Conservation (phyloP, 73 alveolate species). For the Tetrahymena thermophila region DNA sequence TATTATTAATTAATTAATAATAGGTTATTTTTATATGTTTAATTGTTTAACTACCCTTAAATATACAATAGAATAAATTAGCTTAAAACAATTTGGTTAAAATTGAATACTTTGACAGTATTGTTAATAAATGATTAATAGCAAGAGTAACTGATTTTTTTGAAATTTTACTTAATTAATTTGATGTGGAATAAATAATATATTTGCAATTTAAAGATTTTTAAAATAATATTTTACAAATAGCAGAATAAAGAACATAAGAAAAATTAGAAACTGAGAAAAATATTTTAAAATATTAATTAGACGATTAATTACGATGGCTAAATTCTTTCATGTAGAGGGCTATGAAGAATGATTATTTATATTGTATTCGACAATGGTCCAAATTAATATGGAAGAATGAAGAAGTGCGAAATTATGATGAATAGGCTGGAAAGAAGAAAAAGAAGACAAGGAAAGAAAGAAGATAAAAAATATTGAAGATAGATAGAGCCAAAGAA, state of each 20-base stretch:
- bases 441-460: not conserved
- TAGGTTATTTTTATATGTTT: too few species aligned
- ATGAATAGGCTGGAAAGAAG: not conserved
- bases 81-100: too few species aligned
- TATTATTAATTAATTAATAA: too few species aligned
- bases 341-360: not conserved
- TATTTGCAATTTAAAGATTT: not conserved
- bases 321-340: not conserved
- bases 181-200: not conserved
- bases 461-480: not conserved
- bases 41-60: too few species aligned
- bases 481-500: conserved; percentile 2
- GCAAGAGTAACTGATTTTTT: not conserved
- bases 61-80: too few species aligned
- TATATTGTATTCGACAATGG: not conserved
- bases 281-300: too few species aligned
- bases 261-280: not conserved
- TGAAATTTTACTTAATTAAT: not conserved
- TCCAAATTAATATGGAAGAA: not conserved
- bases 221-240: too few species aligned
- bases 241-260: not conserved
- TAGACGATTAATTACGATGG: not conserved
- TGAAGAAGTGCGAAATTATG: not conserved
- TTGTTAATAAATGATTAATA: too few species aligned
- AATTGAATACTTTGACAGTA: too few species aligned